Conservation (phyloP, 345 rosid genomes). For the Raphanus sativus region DNA sequence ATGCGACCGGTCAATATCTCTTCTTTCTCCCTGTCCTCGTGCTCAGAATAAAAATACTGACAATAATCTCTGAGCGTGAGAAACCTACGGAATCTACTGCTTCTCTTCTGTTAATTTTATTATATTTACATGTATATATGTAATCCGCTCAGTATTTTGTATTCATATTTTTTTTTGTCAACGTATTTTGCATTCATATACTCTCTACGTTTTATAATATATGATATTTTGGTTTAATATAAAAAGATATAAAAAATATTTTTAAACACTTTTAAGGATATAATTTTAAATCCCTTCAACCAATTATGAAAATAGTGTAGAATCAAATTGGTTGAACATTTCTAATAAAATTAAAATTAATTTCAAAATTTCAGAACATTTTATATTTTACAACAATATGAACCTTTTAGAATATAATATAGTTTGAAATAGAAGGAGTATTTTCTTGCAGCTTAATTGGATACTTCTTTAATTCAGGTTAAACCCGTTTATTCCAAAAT, state of each 20-base stretch:
- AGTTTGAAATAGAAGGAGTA: background rate
- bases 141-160: background rate
- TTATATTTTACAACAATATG: too few species aligned
- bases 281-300: too few species aligned
- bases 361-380: too few species aligned
- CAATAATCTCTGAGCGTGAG: conserved; percentile 30
- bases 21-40: conserved; percentile 32
- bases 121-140: background rate
- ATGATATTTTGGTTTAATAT: too few species aligned
- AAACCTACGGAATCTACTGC: conserved; percentile 45
- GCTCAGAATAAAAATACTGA: background rate
- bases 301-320: too few species aligned
- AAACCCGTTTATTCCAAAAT: background rate
- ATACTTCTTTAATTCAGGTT: background rate
- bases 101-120: background rate
- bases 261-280: too few species aligned
- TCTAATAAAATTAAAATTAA: too few species aligned
- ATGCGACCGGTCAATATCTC: conserved; percentile 51
- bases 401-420: too few species aligned
- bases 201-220: too few species aligned
- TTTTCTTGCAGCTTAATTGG: background rate
- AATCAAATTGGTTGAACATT: too few species aligned
- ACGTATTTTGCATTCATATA: too few species aligned
- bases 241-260: too few species aligned
- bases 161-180: background rate